These are phyloP conservation scores for Xylaria sp. DNA, from an alignment of 495 filamentous ascomycete genomes.

Conservation along the genomic window DNA sequence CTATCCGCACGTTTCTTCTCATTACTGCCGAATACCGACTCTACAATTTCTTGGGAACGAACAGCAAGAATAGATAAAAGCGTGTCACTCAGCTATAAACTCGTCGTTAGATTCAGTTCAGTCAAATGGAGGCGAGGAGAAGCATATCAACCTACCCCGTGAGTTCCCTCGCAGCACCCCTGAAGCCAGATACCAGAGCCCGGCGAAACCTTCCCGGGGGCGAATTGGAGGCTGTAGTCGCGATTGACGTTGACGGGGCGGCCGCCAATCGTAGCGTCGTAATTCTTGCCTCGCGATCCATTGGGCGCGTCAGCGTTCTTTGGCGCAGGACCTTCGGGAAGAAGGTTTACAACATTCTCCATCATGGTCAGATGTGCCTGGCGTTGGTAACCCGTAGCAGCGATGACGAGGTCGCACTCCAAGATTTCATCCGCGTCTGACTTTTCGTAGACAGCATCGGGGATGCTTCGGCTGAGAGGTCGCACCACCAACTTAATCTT, in stretches of 20 bases:
- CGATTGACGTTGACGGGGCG: constrained; percentile 53
- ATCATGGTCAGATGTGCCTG: constrained; percentile 83
- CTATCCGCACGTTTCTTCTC: constrained; percentile 5
- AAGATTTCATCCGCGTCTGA: constrained; percentile 58
- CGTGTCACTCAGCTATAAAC: constrained; percentile 71
- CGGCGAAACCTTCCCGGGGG: constrained; percentile 68
- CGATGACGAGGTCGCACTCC: constrained; percentile 80
- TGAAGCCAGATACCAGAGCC: constrained; percentile 88
- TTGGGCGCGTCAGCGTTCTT: constrained; percentile 30
- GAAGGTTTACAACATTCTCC: constrained; percentile 64
- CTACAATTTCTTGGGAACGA: constrained; percentile 78
- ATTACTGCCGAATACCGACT: constrained; percentile 68
- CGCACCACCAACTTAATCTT: constrained; percentile 50
- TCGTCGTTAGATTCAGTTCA: constrained; percentile 3
- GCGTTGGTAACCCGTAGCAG: constrained; percentile 86
- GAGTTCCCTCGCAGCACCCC: constrained; percentile 90
- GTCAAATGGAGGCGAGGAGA: not conserved
- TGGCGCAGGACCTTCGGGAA: constrained; percentile 53
- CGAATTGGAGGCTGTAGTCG: constrained; percentile 78
- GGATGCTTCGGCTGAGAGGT: constrained; percentile 44
- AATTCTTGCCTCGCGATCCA: constrained; percentile 41
- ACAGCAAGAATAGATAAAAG: constrained; percentile 78
- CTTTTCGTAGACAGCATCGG: constrained; percentile 29
- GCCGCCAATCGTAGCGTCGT: constrained; percentile 33
- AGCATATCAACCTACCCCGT: constrained; percentile 69